These are phyloP conservation scores for Tephrocybe sp. DNA, from an alignment of 768 basidiomycete species.

Conservation along the genomic window DNA sequence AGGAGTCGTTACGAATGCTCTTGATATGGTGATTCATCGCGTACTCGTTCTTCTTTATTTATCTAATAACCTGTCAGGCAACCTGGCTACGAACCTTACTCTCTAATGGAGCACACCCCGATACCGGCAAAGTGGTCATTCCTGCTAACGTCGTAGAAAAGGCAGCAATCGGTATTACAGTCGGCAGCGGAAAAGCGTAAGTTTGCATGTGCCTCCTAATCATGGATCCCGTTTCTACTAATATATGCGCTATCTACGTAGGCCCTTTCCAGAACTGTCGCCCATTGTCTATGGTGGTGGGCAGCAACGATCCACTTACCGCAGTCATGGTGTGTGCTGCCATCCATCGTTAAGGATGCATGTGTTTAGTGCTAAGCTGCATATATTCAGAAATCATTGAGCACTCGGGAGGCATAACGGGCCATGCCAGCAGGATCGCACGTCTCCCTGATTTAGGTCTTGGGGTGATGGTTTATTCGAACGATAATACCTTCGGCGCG, in stretches of 20 bases:
- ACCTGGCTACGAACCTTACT: conserved; percentile 17
- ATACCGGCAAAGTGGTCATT: conserved; percentile 22
- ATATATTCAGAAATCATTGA: conserved; percentile 11
- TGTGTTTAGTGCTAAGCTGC: not conserved
- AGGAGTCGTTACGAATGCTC: conserved; percentile 20
- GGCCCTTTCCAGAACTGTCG: conserved; percentile 17
- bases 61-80: not conserved
- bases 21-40: conserved; percentile 13
- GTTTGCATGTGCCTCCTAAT: too few relatives aligned
- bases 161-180: conserved; percentile 17
- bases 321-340: conserved; percentile 21
- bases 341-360: not conserved
- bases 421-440: conserved; percentile 20
- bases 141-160: conserved; percentile 20
- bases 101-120: conserved; percentile 21
- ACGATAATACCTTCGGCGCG: conserved; percentile 11
- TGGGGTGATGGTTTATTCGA: conserved; percentile 13
- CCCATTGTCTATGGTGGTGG: conserved; percentile 27
- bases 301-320: conserved; percentile 19
- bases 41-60: too few relatives aligned
- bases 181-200: not conserved
- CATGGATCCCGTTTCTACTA: too few relatives aligned
- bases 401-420: conserved; percentile 20
- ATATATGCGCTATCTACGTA: too few relatives aligned
- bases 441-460: conserved; percentile 10